Base-by-base conservation (phyloP, 2,329 filamentous ascomycete genomes). In the Neurospora sp. region DNA sequence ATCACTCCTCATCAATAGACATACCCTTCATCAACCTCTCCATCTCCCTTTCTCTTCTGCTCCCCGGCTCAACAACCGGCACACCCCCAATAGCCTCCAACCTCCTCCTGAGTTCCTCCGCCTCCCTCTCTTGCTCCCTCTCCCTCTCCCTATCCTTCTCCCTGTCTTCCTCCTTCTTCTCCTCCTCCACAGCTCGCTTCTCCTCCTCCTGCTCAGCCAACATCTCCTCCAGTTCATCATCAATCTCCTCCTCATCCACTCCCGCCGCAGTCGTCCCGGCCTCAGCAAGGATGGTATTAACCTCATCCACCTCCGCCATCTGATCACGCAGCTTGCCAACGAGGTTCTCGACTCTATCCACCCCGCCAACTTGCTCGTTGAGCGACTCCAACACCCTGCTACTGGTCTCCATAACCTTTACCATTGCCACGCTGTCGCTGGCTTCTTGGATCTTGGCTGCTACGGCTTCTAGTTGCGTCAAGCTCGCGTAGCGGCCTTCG, bases 371-470 rank as follows among this genome's bases (percentile, higher is more conserved):
- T 77, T 93, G 87, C 66, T 86, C 84, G 77, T 97, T 93, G 38
- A 99, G 84, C 36, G 83, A 84, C 73, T 87, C 86, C 40, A 99
- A 84, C 1, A 92, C 93, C 40, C 85, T 85, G 0, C 91, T 88
- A 72, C 92, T 93, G 17, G 89, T 86, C 76, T 93, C 88, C 90
- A 99, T 94, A 6, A 93, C 90, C 71, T 87, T 86, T 9, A 98
- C 89, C 15, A 97, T 86, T 75, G 93, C 91, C 9, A 96, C 89
- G 73, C 97, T 92, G 79, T 94, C 92, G 0, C 89, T 86, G 0
- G 96, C 96, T 79, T 95, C 90, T 78, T 97, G 90, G 68, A 99
- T 92, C 77, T 90, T 91, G n/a, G 85, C 80, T 69, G 93, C 91
- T 0, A 96, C 90, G 72, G 92, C 89, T 80, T 98, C 93, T 1